A percentile compares a stretch with the other conserved stretches of the same genome.
Conservation (phyloP, 441 rosid genomes). For the Pelargonium australe region DNA sequence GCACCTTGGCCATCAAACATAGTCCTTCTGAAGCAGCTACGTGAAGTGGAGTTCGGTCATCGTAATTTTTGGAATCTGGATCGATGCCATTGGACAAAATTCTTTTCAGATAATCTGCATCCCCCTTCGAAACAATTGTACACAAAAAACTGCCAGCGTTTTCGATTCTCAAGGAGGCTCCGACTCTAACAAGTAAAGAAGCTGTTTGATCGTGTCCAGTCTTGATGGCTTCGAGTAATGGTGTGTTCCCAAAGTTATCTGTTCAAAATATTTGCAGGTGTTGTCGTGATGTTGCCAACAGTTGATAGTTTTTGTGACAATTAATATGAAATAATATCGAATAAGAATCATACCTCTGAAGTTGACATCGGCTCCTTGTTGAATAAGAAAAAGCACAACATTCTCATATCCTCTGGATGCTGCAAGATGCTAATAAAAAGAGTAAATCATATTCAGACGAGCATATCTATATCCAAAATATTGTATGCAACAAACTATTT, state of each 20-base stretch:
- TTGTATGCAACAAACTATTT: no score
- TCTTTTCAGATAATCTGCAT: slow-evolving; percentile 66
- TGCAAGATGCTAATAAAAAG: slow-evolving; percentile 70
- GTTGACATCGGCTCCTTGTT: slow-evolving; percentile 53
- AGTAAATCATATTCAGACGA: slow-evolving; percentile 6
- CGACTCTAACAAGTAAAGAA: slow-evolving; percentile 54
- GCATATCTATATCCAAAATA: neutral
- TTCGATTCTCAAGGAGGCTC: slow-evolving; percentile 61
- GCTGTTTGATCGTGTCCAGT: slow-evolving; percentile 59
- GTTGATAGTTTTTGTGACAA: neutral
- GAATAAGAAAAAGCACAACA: slow-evolving; percentile 54
- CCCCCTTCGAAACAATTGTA: slow-evolving; percentile 56
- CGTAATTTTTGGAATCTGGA: slow-evolving; percentile 79
- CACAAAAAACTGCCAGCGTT: slow-evolving; percentile 79
- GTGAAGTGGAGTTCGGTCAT: slow-evolving; percentile 87
- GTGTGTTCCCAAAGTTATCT: slow-evolving; percentile 90
- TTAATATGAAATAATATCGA: neutral
- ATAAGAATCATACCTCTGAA: slow-evolving; percentile 48
- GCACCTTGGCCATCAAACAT: slow-evolving; percentile 60
- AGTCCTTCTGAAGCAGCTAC: slow-evolving; percentile 84
- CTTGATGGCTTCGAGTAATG: slow-evolving; percentile 79
- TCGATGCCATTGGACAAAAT: slow-evolving; percentile 60
- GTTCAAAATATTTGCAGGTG: neutral
- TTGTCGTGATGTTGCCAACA: neutral
- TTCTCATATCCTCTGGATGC: slow-evolving; percentile 84